Conservation (phyloP, 1,284 basidiomycete genomes). For the Ustilago hordei region DNA sequence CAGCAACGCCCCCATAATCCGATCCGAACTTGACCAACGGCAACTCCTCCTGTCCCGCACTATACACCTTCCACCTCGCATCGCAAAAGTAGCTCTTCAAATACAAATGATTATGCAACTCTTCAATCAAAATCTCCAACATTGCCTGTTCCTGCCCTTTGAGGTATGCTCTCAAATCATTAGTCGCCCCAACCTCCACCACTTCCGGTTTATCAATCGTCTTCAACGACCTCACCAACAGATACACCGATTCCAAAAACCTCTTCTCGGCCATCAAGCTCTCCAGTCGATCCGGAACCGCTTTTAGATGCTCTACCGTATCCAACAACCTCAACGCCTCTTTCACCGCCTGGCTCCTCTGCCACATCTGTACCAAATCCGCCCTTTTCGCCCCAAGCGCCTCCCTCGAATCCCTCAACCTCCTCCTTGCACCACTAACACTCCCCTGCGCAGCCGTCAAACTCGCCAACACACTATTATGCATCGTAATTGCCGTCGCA, state of each 20-base stretch:
- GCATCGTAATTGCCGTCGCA: slow-evolving; percentile 68
- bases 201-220: slow-evolving; percentile 91
- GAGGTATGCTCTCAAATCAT: slow-evolving; percentile 89
- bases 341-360: slow-evolving; percentile 64
- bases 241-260: slow-evolving; percentile 86
- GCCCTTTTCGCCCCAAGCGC: slow-evolving; percentile 65
- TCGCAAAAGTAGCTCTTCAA: slow-evolving; percentile 97
- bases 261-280: slow-evolving; percentile 95
- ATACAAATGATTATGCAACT: slow-evolving; percentile 97
- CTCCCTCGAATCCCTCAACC: slow-evolving; percentile 63
- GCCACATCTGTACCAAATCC: slow-evolving; percentile 69
- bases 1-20: slow-evolving; percentile 35
- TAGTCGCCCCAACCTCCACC: slow-evolving; percentile 90
- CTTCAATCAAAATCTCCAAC: slow-evolving; percentile 87
- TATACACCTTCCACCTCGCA: slow-evolving; percentile 86
- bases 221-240: slow-evolving; percentile 89
- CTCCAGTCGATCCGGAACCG: slow-evolving; percentile 91
- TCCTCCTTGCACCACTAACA: slow-evolving; percentile 53
- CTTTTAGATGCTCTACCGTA: slow-evolving; percentile 77
- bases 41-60: slow-evolving; percentile 78
- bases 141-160: slow-evolving; percentile 79
- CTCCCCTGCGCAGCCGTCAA: slow-evolving; percentile 59
- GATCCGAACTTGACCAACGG: slow-evolving; percentile 59
- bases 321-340: slow-evolving; percentile 64
- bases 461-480: slow-evolving; percentile 62